Percentiles rank a stretch among this genome's conserved stretches.
Conservation (phyloP, 352 stramenopile genomes). For the Albugo candida region DNA sequence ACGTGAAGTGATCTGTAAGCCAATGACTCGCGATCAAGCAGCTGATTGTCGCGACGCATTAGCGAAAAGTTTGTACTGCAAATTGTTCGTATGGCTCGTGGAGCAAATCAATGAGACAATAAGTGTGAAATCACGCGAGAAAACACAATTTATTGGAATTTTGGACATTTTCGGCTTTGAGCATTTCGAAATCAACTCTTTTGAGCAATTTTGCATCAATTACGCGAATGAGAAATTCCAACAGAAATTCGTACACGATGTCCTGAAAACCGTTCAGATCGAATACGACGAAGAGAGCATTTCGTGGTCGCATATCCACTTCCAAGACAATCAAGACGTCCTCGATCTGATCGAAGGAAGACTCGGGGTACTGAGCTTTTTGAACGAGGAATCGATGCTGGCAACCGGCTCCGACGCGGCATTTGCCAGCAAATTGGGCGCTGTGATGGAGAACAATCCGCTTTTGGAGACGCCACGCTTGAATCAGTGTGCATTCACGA, state of each 20-base stretch:
- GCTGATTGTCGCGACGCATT: constrained; percentile 82
- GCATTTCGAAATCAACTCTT: constrained; percentile 81
- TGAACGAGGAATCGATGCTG: constrained; percentile 81
- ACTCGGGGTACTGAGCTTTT: constrained; percentile 72
- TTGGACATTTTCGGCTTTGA: constrained; percentile 89
- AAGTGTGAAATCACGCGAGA: constrained; percentile 23
- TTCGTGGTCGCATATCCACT: constrained; percentile 78
- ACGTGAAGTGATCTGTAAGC: constrained; percentile 58
- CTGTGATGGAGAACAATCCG: constrained; percentile 76
- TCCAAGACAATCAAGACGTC: constrained; percentile 82
- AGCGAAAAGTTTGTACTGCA: constrained; percentile 88
- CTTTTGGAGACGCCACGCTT: constrained; percentile 65
- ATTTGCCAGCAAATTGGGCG: constrained; percentile 77
- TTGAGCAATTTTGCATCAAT: constrained; percentile 88
- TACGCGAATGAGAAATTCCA: constrained; percentile 86
- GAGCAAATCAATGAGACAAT: constrained; percentile 86
- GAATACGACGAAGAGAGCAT: constrained; percentile 87
- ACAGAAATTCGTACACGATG: constrained; percentile 74
- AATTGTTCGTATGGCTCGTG: constrained; percentile 93
- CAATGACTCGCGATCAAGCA: constrained; percentile 69
- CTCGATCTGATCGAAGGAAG: constrained; percentile 80
- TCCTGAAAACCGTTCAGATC: constrained; percentile 83
- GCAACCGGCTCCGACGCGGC: constrained; percentile 64
- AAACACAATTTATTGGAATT: constrained; percentile 77
- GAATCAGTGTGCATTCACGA: constrained; percentile 65